Evolutionary conservation across 2,329 filamentous ascomycete genomes (phyloP).

Genomic region (Trichoderma arundinaceum): DNA sequence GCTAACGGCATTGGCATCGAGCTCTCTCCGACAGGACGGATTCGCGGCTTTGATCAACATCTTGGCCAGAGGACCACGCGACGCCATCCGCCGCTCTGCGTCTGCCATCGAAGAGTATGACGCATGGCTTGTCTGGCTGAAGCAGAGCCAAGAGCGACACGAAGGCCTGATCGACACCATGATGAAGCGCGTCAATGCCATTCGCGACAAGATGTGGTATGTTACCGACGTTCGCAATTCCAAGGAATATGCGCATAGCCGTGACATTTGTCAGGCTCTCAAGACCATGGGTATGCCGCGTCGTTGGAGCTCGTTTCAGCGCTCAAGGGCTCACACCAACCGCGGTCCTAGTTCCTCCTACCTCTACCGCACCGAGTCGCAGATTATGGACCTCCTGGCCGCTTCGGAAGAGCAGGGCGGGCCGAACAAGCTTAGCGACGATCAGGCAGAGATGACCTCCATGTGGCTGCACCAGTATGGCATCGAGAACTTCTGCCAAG

Average conservation of each 20-base stretch:
- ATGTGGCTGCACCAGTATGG: slow-evolving; percentile 82
- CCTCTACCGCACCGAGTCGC: slow-evolving; percentile 79
- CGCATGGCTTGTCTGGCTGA: slow-evolving; percentile 82
- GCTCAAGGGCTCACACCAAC: slow-evolving; percentile 54
- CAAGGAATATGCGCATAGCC: slow-evolving; percentile 82
- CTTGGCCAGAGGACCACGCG: slow-evolving; percentile 72
- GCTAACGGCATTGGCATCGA: slow-evolving; percentile 66
- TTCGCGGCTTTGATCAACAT: slow-evolving; percentile 75
- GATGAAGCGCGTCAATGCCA: slow-evolving; percentile 72
- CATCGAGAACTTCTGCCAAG: slow-evolving; percentile 91
- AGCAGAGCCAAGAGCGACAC: slow-evolving; percentile 79
- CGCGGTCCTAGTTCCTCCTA: slow-evolving; percentile 63
- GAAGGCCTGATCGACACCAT: slow-evolving; percentile 76
- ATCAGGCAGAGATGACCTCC: slow-evolving; percentile 84
- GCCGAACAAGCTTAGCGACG: slow-evolving; percentile 93
- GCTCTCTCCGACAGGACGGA: slow-evolving; percentile 68
- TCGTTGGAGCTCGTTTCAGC: slow-evolving; percentile 58
- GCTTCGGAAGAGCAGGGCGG: slow-evolving; percentile 84
- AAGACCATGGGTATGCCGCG: slow-evolving; percentile 84
- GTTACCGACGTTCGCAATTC: slow-evolving; percentile 92
- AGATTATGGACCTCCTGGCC: slow-evolving; percentile 85
- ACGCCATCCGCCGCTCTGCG: slow-evolving; percentile 71
- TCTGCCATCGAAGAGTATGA: slow-evolving; percentile 79
- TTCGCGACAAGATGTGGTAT: slow-evolving; percentile 99
- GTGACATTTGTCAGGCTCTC: slow-evolving; percentile 82